Evolutionary conservation across 2,329 filamentous ascomycete genomes (phyloP).

Genomic region (Phyllachora maydis): DNA sequence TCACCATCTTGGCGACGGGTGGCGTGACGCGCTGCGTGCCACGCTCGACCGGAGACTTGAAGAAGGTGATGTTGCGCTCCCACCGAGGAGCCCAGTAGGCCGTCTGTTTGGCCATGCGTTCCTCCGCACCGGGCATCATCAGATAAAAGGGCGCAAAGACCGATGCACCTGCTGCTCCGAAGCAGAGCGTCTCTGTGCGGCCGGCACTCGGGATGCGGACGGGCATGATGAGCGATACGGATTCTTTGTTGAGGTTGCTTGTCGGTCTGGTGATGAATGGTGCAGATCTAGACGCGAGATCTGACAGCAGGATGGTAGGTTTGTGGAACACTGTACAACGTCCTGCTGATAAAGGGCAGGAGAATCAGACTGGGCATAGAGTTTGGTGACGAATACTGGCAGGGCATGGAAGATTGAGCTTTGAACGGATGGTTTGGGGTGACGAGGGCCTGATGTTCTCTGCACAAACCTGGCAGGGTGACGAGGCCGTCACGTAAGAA

Average conservation of each 20-base stretch:
- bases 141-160: constrained; percentile 36
- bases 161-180: constrained; percentile 29
- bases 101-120: constrained; percentile 30
- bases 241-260: constrained; percentile 1
- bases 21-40: constrained; percentile 6
- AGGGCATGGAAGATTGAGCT: too few relatives aligned
- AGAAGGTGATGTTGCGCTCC: constrained; percentile 35
- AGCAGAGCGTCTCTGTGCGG: constrained; percentile 26
- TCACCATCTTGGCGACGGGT: constrained; percentile 6
- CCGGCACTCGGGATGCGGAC: constrained; percentile 27
- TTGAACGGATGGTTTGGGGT: too few relatives aligned
- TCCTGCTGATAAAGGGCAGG: too few relatives aligned
- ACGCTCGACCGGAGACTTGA: constrained; percentile 12
- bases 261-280: too few relatives aligned
- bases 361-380: too few relatives aligned
- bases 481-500: too few relatives aligned
- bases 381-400: too few relatives aligned
- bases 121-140: constrained; percentile 32
- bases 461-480: too few relatives aligned
- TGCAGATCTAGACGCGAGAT: too few relatives aligned
- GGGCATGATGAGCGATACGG: constrained; percentile 31
- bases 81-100: constrained; percentile 36
- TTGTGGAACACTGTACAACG: too few relatives aligned
- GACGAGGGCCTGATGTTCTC: too few relatives aligned
- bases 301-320: too few relatives aligned